Evolutionary conservation across 2,329 filamentous ascomycete genomes (phyloP).

Genomic region (Hypomyces perniciosus): DNA sequence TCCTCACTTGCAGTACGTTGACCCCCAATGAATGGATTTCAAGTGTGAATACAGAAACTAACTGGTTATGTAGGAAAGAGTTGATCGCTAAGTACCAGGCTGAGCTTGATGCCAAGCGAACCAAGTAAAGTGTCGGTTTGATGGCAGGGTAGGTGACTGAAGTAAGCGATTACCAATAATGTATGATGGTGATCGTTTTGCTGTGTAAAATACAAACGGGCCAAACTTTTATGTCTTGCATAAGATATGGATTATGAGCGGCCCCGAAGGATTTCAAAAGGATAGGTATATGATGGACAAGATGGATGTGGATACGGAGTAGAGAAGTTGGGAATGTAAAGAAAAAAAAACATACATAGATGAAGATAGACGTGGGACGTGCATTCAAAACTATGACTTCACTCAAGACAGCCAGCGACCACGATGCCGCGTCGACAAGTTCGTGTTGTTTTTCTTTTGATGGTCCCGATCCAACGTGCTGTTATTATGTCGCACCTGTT

Average conservation of each 20-base stretch:
- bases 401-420: too few species aligned
- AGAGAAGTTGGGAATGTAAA: too few species aligned
- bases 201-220: background rate
- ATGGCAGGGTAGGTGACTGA: background rate
- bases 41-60: background rate
- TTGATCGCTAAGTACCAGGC: conserved; percentile 53
- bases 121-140: conserved; percentile 34
- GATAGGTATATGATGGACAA: too few species aligned
- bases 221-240: background rate
- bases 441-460: too few species aligned
- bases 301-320: too few species aligned
- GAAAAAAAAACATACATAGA: too few species aligned
- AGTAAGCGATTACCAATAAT: background rate
- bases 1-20: conserved; percentile 73
- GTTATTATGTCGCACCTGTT: too few species aligned
- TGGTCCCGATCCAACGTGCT: too few species aligned
- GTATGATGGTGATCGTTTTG: background rate
- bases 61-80: conserved; percentile 43
- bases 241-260: background rate
- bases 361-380: too few species aligned
- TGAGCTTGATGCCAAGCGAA: conserved; percentile 52
- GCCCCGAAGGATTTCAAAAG: too few species aligned
- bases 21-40: background rate
- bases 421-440: too few species aligned
- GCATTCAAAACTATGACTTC: too few species aligned